Base-by-base conservation (phyloP, 768 basidiomycete genomes). In the Mycena pura region DNA sequence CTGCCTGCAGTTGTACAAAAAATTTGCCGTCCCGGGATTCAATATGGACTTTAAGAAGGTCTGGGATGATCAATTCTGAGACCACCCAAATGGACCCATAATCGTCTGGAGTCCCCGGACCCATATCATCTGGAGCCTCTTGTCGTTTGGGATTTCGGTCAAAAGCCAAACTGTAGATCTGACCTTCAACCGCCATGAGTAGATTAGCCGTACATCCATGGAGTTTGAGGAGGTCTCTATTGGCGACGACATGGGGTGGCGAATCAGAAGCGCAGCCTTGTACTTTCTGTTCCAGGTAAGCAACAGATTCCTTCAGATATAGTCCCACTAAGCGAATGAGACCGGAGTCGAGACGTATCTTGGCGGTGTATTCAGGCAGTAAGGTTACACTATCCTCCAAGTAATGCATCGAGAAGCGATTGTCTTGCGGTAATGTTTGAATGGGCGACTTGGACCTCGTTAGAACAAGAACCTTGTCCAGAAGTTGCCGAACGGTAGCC, bases 391-490 rank as follows among this genome's bases (percentile, higher is more conserved):
- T 50, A 14, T 38, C 22, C 36, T 13, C 11, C 8, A 13, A 11
- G 8, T 41, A 41, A 25, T 31, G 39, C 11, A 22, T 11, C 11
- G 52, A 22, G 25, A 53, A 53, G 28, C 52, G 52, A 15, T 22
- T 14, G 22, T 53, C 52, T 19, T 21, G 27, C 13, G 36, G 52
- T 6, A 53, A 22, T 10, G 28, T 13, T 22, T 53, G 39, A 24
- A 53, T 32, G 10, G 52, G 52, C 29, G 52, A 53, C 40, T 53
- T 41, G 39, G 52, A 53, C 27, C 28, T 25, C 25, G 52, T 53
- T 17, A 53, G 19, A 24, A 41, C 10, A 28, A 53, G 28, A 19
- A 53, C 24, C 21, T 41, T 53, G 39, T 53, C 39, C 9, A 53
- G 36, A 21, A 38, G 50, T 13, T 39, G 50, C 10, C n/a, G 36